Conservation (phyloP, 2,329 filamentous ascomycete genomes). For the Lachnellula cervina region DNA sequence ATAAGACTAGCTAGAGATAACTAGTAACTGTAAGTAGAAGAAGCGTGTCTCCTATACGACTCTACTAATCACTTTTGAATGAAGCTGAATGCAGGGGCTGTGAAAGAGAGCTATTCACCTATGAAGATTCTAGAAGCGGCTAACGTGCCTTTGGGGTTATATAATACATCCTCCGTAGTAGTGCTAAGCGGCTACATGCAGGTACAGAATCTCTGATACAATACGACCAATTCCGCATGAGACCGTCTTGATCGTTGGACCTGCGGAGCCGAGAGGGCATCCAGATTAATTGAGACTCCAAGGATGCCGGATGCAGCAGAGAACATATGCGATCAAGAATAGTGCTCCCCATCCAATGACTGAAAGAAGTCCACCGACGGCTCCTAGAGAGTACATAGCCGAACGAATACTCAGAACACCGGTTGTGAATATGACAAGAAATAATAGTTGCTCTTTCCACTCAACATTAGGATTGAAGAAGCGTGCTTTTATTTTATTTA, state of each 20-base stretch:
- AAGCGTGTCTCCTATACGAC: no score
- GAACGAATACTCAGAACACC: slow-evolving; percentile 40
- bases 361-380: slow-evolving; percentile 39
- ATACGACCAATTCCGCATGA: slow-evolving; percentile 54
- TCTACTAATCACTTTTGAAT: no score
- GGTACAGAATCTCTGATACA: slow-evolving; percentile 38
- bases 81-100: no score
- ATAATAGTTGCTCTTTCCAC: slow-evolving; percentile 45
- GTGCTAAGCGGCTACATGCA: slow-evolving; percentile 47
- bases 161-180: no score
- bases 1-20: no score
- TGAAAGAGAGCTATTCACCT: no score
- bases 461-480: slow-evolving; percentile 29
- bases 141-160: no score
- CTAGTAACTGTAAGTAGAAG: no score
- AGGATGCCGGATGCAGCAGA: slow-evolving; percentile 54
- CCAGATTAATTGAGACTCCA: slow-evolving; percentile 53
- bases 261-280: slow-evolving; percentile 59
- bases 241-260: slow-evolving; percentile 54
- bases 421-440: slow-evolving; percentile 39
- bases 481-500: no score
- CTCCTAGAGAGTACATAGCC: slow-evolving; percentile 39
- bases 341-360: slow-evolving; percentile 39
- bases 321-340: slow-evolving; percentile 54
- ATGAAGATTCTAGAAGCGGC: no score